These are phyloP conservation scores for Ophiostoma sp. DNA, from an alignment of 2,329 filamentous ascomycete genomes.

Conservation along the genomic window DNA sequence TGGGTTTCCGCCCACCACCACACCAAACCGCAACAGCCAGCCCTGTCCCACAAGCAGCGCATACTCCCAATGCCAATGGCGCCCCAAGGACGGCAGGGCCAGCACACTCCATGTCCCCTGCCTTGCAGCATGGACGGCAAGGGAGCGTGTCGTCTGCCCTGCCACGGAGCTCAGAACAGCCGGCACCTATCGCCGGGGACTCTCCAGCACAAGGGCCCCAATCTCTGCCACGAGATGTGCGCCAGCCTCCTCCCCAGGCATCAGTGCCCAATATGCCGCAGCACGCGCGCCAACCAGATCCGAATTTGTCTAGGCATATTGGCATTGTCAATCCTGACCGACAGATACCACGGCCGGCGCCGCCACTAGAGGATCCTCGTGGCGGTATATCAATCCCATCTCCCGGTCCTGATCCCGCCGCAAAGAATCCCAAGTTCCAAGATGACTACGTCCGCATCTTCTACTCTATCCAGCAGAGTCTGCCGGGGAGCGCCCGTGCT, in stretches of 20 bases:
- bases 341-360: background rate
- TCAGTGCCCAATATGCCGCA: background rate
- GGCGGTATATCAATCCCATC: background rate
- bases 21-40: background rate
- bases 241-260: background rate
- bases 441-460: slow-evolving; percentile 40
- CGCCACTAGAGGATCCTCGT: background rate
- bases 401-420: background rate
- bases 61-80: background rate
- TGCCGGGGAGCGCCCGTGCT: slow-evolving; percentile 44
- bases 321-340: background rate
- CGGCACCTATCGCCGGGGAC: background rate
- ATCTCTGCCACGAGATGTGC: background rate
- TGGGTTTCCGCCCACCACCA: background rate
- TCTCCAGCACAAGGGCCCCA: background rate
- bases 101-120: background rate
- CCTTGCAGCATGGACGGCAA: background rate
- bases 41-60: background rate
- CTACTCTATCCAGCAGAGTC: slow-evolving; percentile 39
- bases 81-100: background rate
- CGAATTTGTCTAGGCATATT: background rate
- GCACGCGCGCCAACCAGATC: background rate
- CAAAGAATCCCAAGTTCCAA: slow-evolving; percentile 33
- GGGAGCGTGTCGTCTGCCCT: background rate
- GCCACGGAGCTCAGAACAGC: background rate